Evolutionary conservation across 352 stramenopile genomes (phyloP).

Genomic region (Saprolegnia diclina): DNA sequence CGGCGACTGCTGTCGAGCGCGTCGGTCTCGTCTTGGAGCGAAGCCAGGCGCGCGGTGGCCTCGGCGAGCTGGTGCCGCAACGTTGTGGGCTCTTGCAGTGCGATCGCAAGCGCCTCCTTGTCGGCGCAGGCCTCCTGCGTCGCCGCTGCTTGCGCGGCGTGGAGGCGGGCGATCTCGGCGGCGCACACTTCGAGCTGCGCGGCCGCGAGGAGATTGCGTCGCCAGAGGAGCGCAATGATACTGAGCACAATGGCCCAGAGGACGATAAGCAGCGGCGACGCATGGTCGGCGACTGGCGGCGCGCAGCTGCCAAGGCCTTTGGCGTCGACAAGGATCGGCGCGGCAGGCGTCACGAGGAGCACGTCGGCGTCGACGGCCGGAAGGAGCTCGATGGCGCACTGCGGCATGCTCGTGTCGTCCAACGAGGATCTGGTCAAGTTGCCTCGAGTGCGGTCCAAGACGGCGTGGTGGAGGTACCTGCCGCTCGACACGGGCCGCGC

Average conservation of each 20-base stretch:
- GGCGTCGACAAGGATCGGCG: background rate
- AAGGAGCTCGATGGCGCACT: background rate
- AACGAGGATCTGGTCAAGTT: background rate
- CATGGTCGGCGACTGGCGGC: no score
- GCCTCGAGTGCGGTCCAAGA: background rate
- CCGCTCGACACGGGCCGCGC: background rate
- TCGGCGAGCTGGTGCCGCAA: background rate
- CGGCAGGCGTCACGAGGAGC: background rate
- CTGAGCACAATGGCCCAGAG: background rate
- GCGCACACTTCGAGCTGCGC: background rate
- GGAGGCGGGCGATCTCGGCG: background rate
- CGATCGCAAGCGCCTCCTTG: background rate
- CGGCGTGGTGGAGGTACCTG: background rate
- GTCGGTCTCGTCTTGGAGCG: background rate
- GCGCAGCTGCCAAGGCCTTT: background rate
- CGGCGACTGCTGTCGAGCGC: background rate
- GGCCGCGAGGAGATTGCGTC: background rate
- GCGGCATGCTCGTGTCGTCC: background rate
- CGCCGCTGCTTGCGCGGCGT: background rate
- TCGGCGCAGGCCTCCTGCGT: background rate
- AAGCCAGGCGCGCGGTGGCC: background rate
- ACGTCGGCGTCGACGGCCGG: background rate
- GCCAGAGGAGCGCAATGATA: background rate
- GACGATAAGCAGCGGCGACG: background rate
- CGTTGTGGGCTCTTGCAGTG: background rate